Percentiles rank a stretch among this genome's conserved stretches.
These are phyloP conservation scores for Crithidia thermophila DNA, from an alignment of 208 protist species.

Conservation along the genomic window DNA sequence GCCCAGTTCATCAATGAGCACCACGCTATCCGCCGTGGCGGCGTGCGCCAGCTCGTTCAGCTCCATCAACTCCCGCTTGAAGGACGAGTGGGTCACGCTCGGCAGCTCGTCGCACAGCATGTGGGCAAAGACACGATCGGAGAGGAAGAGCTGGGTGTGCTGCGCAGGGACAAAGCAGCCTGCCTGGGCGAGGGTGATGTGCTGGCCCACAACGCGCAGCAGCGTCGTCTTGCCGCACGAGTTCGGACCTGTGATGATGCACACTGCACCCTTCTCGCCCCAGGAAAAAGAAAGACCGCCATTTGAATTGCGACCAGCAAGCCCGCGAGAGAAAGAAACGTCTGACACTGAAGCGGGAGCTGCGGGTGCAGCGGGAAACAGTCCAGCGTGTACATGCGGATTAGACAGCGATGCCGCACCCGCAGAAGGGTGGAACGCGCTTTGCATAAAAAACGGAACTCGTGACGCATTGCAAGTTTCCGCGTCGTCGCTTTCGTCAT, in stretches of 20 bases:
- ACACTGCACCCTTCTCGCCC: slow-evolving; percentile 38
- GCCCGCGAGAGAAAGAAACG: too few species aligned
- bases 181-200: slow-evolving; percentile 92
- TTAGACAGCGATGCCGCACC: not conserved
- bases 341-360: too few species aligned
- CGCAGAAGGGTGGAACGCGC: slow-evolving; percentile 22
- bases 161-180: slow-evolving; percentile 91
- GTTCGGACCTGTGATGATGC: slow-evolving; percentile 93
- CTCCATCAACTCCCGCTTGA: slow-evolving; percentile 72
- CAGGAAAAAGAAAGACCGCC: slow-evolving; percentile 31
- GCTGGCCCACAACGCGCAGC: slow-evolving; percentile 87
- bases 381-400: too few species aligned
- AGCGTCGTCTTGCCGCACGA: slow-evolving; percentile 95
- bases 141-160: slow-evolving; percentile 53
- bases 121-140: slow-evolving; percentile 77
- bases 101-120: slow-evolving; percentile 84
- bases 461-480: not conserved
- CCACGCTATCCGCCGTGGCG: slow-evolving; percentile 92
- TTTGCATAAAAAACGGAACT: slow-evolving; percentile 3
- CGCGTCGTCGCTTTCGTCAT: not conserved
- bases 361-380: too few species aligned
- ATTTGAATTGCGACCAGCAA: not conserved
- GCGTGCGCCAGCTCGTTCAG: slow-evolving; percentile 75
- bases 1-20: slow-evolving; percentile 98
- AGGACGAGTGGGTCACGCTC: slow-evolving; percentile 60